Evolutionary conservation across 2,329 filamentous ascomycete genomes (phyloP), one percentile per base, ranked within the genome.

Genomic region (Fusarium anguioides): DNA sequence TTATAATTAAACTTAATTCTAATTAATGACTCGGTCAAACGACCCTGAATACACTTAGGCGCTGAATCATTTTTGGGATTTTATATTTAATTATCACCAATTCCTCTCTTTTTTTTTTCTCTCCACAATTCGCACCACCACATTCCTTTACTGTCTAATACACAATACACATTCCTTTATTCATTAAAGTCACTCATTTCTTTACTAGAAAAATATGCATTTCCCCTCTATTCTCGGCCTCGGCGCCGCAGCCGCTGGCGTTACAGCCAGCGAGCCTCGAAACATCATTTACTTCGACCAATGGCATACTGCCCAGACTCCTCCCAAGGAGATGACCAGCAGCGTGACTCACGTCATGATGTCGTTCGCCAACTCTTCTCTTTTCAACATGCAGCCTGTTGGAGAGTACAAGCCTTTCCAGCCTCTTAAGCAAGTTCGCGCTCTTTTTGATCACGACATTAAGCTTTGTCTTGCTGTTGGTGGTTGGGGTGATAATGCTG

Each of bases 381-480:
- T 80, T 10, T 88, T 88, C 74, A 83, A 81, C 45, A 79, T 77
- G 0, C 66, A 79, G 44, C 65, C 70, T 3, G 26, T 41, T 1
- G 78, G 78, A 20, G 69, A 76, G 1, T 87, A 83, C 68, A 79
- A 79, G 50, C 86, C 87, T 0, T 89, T 88, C 68, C 82, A 84
- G 75, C 74, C 82, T 1, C 75, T 89, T 3, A 72, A 77, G 1
- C 80, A 82, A 6, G 79, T 88, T 41, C 83, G 87, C 18, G 77
- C 78, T 24, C 79, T 86, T 20, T 90, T 88, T 54, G 74, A 81
- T 14, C 74, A 82, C 0, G 81, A 80, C 7, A 83, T 84, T 47
- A 87, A 90, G 74, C 76, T 90, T 17, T 85, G 88, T 81, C 82
- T 91, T 59, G 85, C 88, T 18, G 83, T 91, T 40, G 89, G 89